A percentile compares a stretch with the other conserved stretches of the same genome.
Evolutionary conservation across 179 eudicot species (phyloP).

Genomic region (Drosera spatulata): DNA sequence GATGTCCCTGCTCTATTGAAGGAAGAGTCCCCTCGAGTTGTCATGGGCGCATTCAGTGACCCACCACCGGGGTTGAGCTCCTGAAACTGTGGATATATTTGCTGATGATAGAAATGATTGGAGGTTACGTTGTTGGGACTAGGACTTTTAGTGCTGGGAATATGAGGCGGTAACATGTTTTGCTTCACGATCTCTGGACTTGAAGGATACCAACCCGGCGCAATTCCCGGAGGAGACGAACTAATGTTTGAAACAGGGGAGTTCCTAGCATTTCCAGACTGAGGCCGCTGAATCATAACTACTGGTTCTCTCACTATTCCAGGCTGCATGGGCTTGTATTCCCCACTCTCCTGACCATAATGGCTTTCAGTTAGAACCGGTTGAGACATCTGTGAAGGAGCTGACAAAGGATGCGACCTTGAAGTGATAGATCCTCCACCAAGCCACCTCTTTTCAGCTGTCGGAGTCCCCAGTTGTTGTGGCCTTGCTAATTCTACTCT

Average conservation of each 20-base stretch:
- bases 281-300: conserved; percentile 73
- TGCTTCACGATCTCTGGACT: conserved; percentile 32
- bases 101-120: conserved; percentile 15
- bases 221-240: conserved; percentile 45
- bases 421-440: conserved; percentile 41
- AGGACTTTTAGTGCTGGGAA: conserved; percentile 40
- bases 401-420: conserved; percentile 38
- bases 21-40: conserved; percentile 19
- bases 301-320: conserved; percentile 70
- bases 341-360: conserved; percentile 4
- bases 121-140: conserved; percentile 29
- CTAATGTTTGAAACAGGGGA: conserved; percentile 33
- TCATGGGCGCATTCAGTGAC: conserved; percentile 27
- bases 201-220: conserved; percentile 49
- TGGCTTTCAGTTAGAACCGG: conserved; percentile 43
- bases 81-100: conserved; percentile 22
- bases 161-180: conserved; percentile 28
- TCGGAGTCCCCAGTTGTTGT: conserved; percentile 21
- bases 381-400: conserved; percentile 47
- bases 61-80: conserved; percentile 24
- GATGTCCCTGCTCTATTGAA: conserved; percentile 34
- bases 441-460: conserved; percentile 54
- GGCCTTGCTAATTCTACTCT: conserved; percentile 44
- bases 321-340: conserved; percentile 50
- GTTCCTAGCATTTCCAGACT: conserved; percentile 46